A percentile compares a stretch with the other conserved stretches of the same genome.
Conservation (phyloP, 2,329 filamentous ascomycete genomes). For the Trichoderma gracile region DNA sequence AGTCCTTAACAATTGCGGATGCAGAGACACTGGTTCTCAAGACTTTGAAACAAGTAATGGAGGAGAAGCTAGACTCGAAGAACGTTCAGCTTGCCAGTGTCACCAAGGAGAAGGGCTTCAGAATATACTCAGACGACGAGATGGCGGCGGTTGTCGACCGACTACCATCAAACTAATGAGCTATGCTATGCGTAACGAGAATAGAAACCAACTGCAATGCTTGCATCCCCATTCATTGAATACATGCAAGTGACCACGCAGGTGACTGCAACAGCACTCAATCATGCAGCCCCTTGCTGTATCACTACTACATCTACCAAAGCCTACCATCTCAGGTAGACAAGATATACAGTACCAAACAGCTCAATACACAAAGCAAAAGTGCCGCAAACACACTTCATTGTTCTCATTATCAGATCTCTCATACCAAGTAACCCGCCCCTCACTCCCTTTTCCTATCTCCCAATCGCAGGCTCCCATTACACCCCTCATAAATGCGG, state of each 20-base stretch:
- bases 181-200: constrained; percentile 26
- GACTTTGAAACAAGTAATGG: constrained; percentile 99
- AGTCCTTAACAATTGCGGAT: constrained; percentile 87
- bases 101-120: constrained; percentile 95
- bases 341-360: neutral
- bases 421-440: neutral
- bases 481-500: neutral
- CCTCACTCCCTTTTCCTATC: neutral
- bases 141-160: constrained; percentile 92
- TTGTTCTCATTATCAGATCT: neutral
- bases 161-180: constrained; percentile 63
- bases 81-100: constrained; percentile 98
- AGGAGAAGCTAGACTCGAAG: constrained; percentile 98
- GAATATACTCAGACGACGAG: constrained; percentile 97
- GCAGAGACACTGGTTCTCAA: constrained; percentile 95
- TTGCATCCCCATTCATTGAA: neutral
- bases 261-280: neutral
- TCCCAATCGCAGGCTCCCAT: neutral
- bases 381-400: neutral
- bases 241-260: neutral
- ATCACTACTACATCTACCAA: neutral
- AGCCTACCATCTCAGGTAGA: neutral
- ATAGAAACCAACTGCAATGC: constrained; percentile 23
- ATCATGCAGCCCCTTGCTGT: neutral
- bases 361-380: neutral